These are phyloP conservation scores for Angophora floribunda DNA, from an alignment of 345 rosid species.

Conservation along the genomic window DNA sequence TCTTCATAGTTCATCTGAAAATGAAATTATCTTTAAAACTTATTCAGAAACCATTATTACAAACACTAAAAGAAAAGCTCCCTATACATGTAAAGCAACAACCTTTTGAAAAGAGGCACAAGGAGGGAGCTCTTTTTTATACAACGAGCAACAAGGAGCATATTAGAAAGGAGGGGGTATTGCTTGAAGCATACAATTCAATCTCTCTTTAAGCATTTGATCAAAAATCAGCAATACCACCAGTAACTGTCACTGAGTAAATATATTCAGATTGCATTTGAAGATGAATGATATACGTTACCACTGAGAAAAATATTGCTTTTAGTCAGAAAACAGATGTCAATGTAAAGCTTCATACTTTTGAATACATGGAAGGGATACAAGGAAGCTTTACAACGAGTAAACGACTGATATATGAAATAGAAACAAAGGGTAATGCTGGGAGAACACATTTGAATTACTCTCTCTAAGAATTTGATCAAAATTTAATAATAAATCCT, in stretches of 20 bases:
- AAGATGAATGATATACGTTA: neutral
- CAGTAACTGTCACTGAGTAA: neutral
- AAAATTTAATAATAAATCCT: neutral
- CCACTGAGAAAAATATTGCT: neutral
- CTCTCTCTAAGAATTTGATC: neutral
- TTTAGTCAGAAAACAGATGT: neutral
- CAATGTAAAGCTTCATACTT: neutral
- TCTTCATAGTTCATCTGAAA: slow-evolving; percentile 98
- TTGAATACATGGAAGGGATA: neutral
- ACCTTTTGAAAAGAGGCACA: neutral
- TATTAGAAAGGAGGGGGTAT: neutral
- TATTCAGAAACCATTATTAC: neutral
- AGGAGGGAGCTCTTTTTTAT: neutral
- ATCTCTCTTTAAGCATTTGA: neutral
- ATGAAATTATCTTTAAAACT: neutral
- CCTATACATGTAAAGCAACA: neutral
- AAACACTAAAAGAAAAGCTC: neutral
- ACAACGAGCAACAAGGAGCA: neutral
- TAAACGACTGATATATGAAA: neutral
- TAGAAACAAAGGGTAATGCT: neutral
- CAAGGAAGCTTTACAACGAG: neutral
- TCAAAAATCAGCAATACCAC: neutral
- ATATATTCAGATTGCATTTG: neutral
- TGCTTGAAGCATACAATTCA: neutral
- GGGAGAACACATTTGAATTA: neutral